Conservation (phyloP, 2,329 filamentous ascomycete genomes). For the Apiospora pterosperma region DNA sequence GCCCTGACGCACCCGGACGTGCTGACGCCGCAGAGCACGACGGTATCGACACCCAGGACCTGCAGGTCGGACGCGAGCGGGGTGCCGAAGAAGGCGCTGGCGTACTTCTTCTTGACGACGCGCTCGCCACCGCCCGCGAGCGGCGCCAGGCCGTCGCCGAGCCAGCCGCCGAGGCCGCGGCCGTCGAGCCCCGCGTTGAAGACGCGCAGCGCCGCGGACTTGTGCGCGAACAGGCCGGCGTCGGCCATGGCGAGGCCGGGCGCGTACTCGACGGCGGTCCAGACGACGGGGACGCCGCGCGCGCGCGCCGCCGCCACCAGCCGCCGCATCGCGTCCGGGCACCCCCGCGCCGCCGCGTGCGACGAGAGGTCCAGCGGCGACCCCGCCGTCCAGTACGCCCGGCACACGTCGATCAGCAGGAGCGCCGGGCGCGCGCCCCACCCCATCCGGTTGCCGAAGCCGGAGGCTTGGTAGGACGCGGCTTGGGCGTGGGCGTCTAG, state of each 20-base stretch:
- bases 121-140: conserved; percentile 21
- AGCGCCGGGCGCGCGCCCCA: conserved; percentile 40
- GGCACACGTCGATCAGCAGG: conserved; percentile 44
- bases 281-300: conserved; percentile 35
- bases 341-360: conserved; percentile 30
- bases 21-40: conserved; percentile 44
- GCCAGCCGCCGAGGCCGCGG: conserved; percentile 34
- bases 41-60: conserved; percentile 35
- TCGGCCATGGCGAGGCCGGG: conserved; percentile 38
- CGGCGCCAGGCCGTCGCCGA: conserved; percentile 34
- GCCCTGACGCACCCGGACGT: conserved; percentile 44
- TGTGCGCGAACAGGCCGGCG: conserved; percentile 39
- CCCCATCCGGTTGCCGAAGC: conserved; percentile 38
- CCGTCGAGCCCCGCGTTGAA: conserved; percentile 34
- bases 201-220: conserved; percentile 37
- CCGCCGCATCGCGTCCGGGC: conserved; percentile 34
- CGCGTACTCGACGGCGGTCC: conserved; percentile 40
- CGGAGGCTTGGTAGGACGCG: conserved; percentile 27
- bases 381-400: conserved; percentile 39
- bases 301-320: conserved; percentile 37
- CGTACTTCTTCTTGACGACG: conserved; percentile 39
- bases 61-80: conserved; percentile 36
- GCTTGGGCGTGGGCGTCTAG: conserved; percentile 6
- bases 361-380: conserved; percentile 38
- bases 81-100: conserved; percentile 43